Evolutionary conservation across 2,329 filamentous ascomycete species (phyloP).

Genomic region (Leptoxyphium fumago): DNA sequence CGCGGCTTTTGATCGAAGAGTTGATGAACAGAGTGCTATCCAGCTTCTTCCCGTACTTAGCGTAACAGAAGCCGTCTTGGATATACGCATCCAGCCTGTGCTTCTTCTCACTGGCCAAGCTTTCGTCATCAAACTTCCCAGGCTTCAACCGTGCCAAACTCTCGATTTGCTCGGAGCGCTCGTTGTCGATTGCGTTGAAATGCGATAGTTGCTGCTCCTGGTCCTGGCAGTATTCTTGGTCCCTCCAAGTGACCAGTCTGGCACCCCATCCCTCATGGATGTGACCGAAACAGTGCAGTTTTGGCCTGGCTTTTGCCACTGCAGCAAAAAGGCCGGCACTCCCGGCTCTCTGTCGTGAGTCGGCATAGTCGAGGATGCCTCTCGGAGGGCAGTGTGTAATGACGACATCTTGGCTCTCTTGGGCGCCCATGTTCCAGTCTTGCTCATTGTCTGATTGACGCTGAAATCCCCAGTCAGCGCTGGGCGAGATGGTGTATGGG

Average conservation of each 20-base stretch:
- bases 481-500: constrained; percentile 38
- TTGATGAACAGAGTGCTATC: constrained; percentile 46
- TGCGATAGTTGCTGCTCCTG: neutral
- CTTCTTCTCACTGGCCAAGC: constrained; percentile 6
- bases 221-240: constrained; percentile 9
- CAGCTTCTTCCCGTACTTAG: constrained; percentile 16
- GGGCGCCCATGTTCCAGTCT: constrained; percentile 5
- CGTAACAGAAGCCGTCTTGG: constrained; percentile 14
- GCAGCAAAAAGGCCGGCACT: constrained; percentile 33
- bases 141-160: constrained; percentile 16
- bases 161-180: constrained; percentile 23
- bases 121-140: constrained; percentile 9
- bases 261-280: constrained; percentile 48
- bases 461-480: constrained; percentile 39
- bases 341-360: constrained; percentile 20
- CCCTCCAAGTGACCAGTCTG: constrained; percentile 39
- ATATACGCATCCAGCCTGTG: constrained; percentile 9
- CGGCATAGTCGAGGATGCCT: constrained; percentile 14
- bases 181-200: constrained; percentile 11
- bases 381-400: constrained; percentile 27
- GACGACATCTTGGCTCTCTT: constrained; percentile 20
- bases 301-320: constrained; percentile 29
- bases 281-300: constrained; percentile 43
- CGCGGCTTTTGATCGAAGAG: constrained; percentile 36
- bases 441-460: constrained; percentile 35